phyloP scores from a whole-genome alignment of 139 green algal genomes.

The Zygnema circumcarinatum region DNA sequence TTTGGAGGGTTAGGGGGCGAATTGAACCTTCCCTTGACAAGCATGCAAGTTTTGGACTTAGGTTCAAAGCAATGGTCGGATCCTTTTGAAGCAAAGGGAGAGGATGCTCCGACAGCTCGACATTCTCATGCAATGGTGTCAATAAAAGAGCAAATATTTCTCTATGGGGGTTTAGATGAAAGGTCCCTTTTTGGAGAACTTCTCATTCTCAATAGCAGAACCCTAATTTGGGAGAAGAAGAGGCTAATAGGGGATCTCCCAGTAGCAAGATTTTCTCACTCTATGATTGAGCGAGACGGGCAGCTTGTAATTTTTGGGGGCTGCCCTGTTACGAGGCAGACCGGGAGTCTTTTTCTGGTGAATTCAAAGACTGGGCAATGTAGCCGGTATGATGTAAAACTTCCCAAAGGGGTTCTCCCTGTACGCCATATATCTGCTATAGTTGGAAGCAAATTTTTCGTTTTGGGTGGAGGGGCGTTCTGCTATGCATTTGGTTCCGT shows the following conservation, averaged over 20 bases:
- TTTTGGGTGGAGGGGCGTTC: conserved; percentile 23
- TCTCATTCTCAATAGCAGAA: conserved; percentile 13
- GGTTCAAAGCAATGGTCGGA: background rate
- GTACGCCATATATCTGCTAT: conserved; percentile 37
- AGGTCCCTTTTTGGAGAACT: conserved; percentile 7
- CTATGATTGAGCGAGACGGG: background rate
- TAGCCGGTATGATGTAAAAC: conserved; percentile 1
- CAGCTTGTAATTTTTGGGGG: conserved; percentile 45
- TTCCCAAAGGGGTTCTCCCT: conserved; percentile 10
- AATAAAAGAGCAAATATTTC: conserved; percentile 2
- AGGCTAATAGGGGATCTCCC: background rate
- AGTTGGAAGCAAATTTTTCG: conserved; percentile 14
- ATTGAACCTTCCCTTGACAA: background rate
- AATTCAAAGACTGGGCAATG: conserved; percentile 19
- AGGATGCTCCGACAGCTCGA: conserved; percentile 8
- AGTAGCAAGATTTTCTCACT: conserved; percentile 32
- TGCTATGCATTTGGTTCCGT: conserved; percentile 48
- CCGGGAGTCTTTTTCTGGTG: conserved; percentile 10
- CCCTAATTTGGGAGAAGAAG: conserved; percentile 13
- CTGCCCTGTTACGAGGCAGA: conserved; percentile 16
- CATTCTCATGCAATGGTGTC: conserved; percentile 30
- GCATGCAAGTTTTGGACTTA: conserved; percentile 30
- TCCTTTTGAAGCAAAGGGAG: background rate
- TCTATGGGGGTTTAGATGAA: conserved; percentile 17
- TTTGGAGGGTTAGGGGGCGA: conserved; percentile 19